These are phyloP conservation scores for Geotrichum carabidarum DNA, from an alignment of 1,139 yeast genomes.

Conservation along the genomic window DNA sequence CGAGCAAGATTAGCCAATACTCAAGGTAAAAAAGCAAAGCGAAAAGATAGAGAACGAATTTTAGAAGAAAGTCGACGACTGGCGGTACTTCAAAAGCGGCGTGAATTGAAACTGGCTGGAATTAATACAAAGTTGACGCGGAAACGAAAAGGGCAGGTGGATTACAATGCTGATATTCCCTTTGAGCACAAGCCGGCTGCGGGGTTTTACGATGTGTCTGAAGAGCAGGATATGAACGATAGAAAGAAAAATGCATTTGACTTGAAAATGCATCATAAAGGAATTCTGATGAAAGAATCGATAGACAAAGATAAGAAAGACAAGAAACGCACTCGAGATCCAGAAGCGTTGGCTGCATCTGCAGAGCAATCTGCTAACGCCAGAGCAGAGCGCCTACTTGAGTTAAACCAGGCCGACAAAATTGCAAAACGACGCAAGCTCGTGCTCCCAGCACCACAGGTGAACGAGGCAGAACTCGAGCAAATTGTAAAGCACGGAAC, in stretches of 20 bases:
- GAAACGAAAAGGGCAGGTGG: constrained; percentile 52
- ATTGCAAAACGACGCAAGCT: constrained; percentile 50
- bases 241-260: constrained; percentile 45
- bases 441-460: constrained; percentile 50
- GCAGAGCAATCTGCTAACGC: constrained; percentile 35
- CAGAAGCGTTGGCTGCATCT: constrained; percentile 25
- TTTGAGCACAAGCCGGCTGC: constrained; percentile 67
- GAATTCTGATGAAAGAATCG: constrained; percentile 44
- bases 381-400: constrained; percentile 39
- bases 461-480: constrained; percentile 37
- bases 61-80: constrained; percentile 67
- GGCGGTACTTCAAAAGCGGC: constrained; percentile 70
- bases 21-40: constrained; percentile 89
- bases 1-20: constrained; percentile 87
- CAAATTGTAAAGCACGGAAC: constrained; percentile 34
- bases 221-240: constrained; percentile 48
- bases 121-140: constrained; percentile 53
- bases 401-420: constrained; percentile 39
- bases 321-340: constrained; percentile 32
- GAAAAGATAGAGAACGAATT: constrained; percentile 84
- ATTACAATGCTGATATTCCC: constrained; percentile 78
- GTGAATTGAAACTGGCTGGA: constrained; percentile 86
- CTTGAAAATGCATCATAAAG: constrained; percentile 44
- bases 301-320: constrained; percentile 31
- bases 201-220: constrained; percentile 65